Percentiles rank a stretch among this genome's conserved stretches.
These are phyloP conservation scores for Corrigiola litoralis DNA, from an alignment of 179 eudicot genomes.

Conservation along the genomic window DNA sequence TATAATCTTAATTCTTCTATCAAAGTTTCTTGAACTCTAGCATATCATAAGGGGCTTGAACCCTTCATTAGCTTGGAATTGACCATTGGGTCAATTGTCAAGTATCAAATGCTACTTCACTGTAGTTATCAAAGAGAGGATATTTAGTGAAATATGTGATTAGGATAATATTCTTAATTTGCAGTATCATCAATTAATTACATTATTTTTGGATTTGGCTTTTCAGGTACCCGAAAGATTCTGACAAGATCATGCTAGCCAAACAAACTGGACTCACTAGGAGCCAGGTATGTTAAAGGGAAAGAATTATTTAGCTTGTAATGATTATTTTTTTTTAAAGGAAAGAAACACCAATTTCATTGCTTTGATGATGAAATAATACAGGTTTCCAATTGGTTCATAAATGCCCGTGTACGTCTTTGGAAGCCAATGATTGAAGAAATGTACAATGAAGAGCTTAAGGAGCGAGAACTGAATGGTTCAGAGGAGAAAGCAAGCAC, in stretches of 20 bases:
- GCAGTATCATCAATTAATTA: no score
- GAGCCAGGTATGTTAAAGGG: conserved; percentile 59
- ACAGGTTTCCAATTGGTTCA: conserved; percentile 89
- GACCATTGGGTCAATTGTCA: no score
- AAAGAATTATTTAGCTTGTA: not conserved
- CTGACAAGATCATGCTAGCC: conserved; percentile 77
- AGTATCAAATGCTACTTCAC: no score
- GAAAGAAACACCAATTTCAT: not conserved
- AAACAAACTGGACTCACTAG: conserved; percentile 90
- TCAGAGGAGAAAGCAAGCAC: conserved; percentile 33
- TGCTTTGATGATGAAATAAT: not conserved
- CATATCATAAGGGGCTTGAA: no score
- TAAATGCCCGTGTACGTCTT: conserved; percentile 77
- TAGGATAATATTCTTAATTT: no score
- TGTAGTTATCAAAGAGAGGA: no score
- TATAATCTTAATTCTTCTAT: no score
- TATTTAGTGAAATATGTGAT: no score
- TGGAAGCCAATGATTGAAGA: conserved; percentile 95
- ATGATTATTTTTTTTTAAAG: not conserved
- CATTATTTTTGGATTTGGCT: not conserved
- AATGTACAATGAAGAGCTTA: conserved; percentile 68
- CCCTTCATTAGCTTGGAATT: no score
- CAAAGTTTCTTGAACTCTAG: no score
- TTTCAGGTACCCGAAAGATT: conserved; percentile 84
- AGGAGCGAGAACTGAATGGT: conserved; percentile 43